These are phyloP conservation scores for Bjerkandera adusta DNA, from an alignment of 1,284 basidiomycete species.

Conservation along the genomic window DNA sequence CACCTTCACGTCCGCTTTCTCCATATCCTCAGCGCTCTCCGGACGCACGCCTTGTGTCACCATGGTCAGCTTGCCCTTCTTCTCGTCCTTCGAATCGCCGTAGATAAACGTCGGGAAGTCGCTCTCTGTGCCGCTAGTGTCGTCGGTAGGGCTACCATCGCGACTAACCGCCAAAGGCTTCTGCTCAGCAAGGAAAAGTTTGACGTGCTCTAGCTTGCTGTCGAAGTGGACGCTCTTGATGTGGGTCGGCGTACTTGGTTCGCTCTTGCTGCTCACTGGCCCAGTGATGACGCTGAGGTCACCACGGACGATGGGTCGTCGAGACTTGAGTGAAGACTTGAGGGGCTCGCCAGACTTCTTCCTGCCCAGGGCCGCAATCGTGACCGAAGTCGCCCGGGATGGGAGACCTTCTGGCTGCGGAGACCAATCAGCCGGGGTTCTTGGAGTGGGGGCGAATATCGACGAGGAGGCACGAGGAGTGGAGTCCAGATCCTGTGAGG, in stretches of 20 bases:
- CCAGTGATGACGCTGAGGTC: conserved; percentile 50
- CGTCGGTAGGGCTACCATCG: conserved; percentile 84
- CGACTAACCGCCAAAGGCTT: conserved; percentile 91
- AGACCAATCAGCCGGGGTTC: conserved; percentile 1
- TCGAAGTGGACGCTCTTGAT: conserved; percentile 93
- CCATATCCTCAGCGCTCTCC: conserved; percentile 37
- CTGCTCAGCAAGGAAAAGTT: conserved; percentile 91
- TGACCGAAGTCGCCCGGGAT: conserved; percentile 8
- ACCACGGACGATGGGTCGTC: conserved; percentile 46
- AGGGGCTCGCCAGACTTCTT: conserved; percentile 94
- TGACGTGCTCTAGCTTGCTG: conserved; percentile 86
- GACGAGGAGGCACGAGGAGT: conserved; percentile 13
- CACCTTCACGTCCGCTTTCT: conserved; percentile 45
- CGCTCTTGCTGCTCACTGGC: conserved; percentile 48
- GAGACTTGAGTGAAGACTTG: conserved; percentile 85
- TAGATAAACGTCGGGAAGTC: conserved; percentile 68
- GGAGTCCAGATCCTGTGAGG: not conserved
- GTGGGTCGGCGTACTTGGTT: conserved; percentile 56
- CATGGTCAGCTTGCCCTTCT: conserved; percentile 44
- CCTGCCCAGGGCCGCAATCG: conserved; percentile 45
- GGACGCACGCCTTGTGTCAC: conserved; percentile 26
- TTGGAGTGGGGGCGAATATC: conserved; percentile 7
- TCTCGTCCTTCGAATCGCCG: conserved; percentile 38
- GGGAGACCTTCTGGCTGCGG: conserved; percentile 1
- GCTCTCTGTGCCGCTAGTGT: conserved; percentile 72